Conservation (phyloP, 192 early-diverging fungal species). For the Mortierella claussenii region DNA sequence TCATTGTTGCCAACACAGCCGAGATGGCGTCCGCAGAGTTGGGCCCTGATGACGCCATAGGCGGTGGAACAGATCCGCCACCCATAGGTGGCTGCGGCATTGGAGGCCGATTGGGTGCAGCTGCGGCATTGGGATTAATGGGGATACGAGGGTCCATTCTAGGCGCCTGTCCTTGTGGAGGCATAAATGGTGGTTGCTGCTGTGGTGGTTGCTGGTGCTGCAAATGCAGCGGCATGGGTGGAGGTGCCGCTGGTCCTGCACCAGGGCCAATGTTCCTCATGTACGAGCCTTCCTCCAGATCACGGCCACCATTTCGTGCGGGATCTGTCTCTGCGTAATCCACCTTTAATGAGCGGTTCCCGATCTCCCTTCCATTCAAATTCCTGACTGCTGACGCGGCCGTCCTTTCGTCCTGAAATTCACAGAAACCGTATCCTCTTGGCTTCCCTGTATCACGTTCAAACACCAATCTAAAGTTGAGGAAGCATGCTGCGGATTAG, state of each 20-base stretch:
- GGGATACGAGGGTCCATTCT: slow-evolving; percentile 35
- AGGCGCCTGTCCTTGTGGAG: slow-evolving; percentile 16
- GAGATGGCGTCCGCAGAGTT: slow-evolving; percentile 42
- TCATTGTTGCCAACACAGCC: slow-evolving; percentile 45
- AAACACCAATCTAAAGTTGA: slow-evolving; percentile 78
- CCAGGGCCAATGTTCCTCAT: slow-evolving; percentile 37
- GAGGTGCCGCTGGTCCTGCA: slow-evolving; percentile 12
- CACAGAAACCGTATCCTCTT: slow-evolving; percentile 95
- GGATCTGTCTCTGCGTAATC: slow-evolving; percentile 90
- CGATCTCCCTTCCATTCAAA: slow-evolving; percentile 90
- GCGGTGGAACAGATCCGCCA: slow-evolving; percentile 18
- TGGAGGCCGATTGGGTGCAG: slow-evolving; percentile 14
- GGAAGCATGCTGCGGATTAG: neutral
- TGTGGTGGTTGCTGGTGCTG: slow-evolving; percentile 32
- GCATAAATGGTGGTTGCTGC: slow-evolving; percentile 32
- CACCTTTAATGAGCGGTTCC: slow-evolving; percentile 88
- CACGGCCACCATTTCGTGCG: slow-evolving; percentile 32
- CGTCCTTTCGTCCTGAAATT: slow-evolving; percentile 91
- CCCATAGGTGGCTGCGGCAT: slow-evolving; percentile 6
- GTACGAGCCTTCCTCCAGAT: slow-evolving; percentile 20
- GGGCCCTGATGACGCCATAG: slow-evolving; percentile 5
- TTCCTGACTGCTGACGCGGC: slow-evolving; percentile 95
- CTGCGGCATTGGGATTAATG: slow-evolving; percentile 5
- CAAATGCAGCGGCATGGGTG: slow-evolving; percentile 7
- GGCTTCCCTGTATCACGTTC: slow-evolving; percentile 89